Conservation (phyloP, 2,329 filamentous ascomycete species). For the Zelopaecilomyces penicillatus region DNA sequence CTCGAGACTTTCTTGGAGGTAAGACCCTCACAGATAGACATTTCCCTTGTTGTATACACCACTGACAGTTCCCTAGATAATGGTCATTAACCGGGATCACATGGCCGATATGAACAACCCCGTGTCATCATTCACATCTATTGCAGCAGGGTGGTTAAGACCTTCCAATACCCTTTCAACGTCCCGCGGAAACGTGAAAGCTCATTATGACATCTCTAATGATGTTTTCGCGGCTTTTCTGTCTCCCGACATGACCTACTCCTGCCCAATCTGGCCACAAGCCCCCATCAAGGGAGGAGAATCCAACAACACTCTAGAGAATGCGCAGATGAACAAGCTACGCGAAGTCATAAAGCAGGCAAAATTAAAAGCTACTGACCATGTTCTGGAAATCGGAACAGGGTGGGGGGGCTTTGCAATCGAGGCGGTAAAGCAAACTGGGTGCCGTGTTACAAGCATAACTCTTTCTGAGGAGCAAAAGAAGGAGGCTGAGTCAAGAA, state of each 20-base stretch:
- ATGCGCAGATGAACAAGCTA: slow-evolving; percentile 60
- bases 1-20: slow-evolving; percentile 62
- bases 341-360: slow-evolving; percentile 57
- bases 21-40: slow-evolving; percentile 11
- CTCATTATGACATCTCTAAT: slow-evolving; percentile 70
- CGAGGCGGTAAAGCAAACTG: slow-evolving; percentile 55
- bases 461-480: slow-evolving; percentile 65
- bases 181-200: slow-evolving; percentile 56
- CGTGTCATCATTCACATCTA: slow-evolving; percentile 49
- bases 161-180: slow-evolving; percentile 50
- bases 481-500: slow-evolving; percentile 55
- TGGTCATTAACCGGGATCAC: slow-evolving; percentile 58
- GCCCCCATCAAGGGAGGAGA: not conserved
- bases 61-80: slow-evolving; percentile 40
- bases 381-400: slow-evolving; percentile 67
- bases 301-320: slow-evolving; percentile 50
- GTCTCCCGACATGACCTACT: slow-evolving; percentile 70
- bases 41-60: not conserved
- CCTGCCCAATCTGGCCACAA: slow-evolving; percentile 54
- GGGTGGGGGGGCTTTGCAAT: slow-evolving; percentile 72
- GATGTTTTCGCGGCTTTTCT: slow-evolving; percentile 68
- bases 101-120: slow-evolving; percentile 57
- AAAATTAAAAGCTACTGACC: slow-evolving; percentile 54
- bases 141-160: slow-evolving; percentile 49
- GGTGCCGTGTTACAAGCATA: slow-evolving; percentile 60